These are phyloP conservation scores for Tolypocladium ovalisporum DNA, from an alignment of 2,329 filamentous ascomycete species.

Conservation along the genomic window DNA sequence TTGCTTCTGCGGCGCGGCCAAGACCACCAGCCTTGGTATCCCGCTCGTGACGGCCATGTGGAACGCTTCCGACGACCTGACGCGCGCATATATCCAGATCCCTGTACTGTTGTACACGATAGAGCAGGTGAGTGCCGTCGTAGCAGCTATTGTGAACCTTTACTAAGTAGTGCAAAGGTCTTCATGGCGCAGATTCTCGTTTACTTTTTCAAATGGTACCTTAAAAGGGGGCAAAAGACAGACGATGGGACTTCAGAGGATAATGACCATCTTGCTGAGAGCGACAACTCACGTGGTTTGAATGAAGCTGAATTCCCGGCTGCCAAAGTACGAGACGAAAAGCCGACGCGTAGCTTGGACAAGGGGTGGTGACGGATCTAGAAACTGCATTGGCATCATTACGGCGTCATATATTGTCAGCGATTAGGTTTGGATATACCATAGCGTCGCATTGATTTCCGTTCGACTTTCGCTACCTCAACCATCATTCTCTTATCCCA, in stretches of 20 bases:
- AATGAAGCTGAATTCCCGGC: neutral
- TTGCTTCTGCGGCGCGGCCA: slow-evolving; percentile 64
- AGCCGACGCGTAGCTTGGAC: neutral
- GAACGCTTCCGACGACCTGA: slow-evolving; percentile 38
- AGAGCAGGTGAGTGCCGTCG: slow-evolving; percentile 30
- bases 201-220: slow-evolving; percentile 35
- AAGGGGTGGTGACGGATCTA: neutral
- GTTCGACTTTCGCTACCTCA: neutral
- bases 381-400: neutral
- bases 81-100: slow-evolving; percentile 49
- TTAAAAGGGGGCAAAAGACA: slow-evolving; percentile 16
- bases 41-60: slow-evolving; percentile 61
- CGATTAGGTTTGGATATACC: neutral
- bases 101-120: slow-evolving; percentile 53
- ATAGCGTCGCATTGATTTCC: neutral
- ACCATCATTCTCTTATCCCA: neutral
- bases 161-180: slow-evolving; percentile 11
- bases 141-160: neutral
- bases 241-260: slow-evolving; percentile 5
- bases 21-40: slow-evolving; percentile 61
- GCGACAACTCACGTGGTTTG: neutral
- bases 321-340: neutral
- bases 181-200: slow-evolving; percentile 34
- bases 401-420: neutral
- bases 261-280: neutral